Evolutionary conservation across 2,329 filamentous ascomycete genomes (phyloP), one percentile per base, ranked within the genome.

Genomic region (Fusarium verrucosum): DNA sequence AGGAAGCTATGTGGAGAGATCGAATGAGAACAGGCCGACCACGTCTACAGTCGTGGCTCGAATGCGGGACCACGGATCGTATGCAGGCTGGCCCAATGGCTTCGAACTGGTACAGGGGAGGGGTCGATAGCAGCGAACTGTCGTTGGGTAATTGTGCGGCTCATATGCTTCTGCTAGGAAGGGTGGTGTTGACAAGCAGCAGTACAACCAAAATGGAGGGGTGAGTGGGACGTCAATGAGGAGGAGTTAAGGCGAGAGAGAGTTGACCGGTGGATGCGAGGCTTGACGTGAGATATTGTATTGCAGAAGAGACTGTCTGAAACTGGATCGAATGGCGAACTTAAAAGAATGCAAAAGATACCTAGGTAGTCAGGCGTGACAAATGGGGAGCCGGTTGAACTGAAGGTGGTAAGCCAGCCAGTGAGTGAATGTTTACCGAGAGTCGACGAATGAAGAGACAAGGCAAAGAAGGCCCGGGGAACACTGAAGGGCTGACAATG

Each of bases 21-120:
- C 72, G 74, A 75, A 74, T 75, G 73, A 75, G 74, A 67, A 70
- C 62, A 63, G 65, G 66, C 63, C 65, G 65, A 70, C 71, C 70
- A 71, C 69, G 65, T 72, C 71, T 70, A 74, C 68, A 76, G 75
- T 77, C 75, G 75, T 77, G 75, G 75, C 75, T 77, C 75, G 75
- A 77, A 74, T 77, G 73, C 74, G 73, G 72, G 70, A 72, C 74
- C 70, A 65, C 66, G 72, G 68, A 76, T 69, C 64, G 69, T 72
- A 76, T 77, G 75, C 75, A 77, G 70, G 74, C 66, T 75, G 68
- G 72, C 74, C 75, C 73, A 75, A 77, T 73, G 63, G 69, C 62
- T 65, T 72, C 57, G 62, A 71, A 66, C 61, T 70, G 69, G 68
- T 69, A 70, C 65, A 72, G 72, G 68, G 62, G 70, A 72, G 68